phyloP scores from a whole-genome alignment of 176 grass and related monocot species.

The Cymbopogon citratus region DNA sequence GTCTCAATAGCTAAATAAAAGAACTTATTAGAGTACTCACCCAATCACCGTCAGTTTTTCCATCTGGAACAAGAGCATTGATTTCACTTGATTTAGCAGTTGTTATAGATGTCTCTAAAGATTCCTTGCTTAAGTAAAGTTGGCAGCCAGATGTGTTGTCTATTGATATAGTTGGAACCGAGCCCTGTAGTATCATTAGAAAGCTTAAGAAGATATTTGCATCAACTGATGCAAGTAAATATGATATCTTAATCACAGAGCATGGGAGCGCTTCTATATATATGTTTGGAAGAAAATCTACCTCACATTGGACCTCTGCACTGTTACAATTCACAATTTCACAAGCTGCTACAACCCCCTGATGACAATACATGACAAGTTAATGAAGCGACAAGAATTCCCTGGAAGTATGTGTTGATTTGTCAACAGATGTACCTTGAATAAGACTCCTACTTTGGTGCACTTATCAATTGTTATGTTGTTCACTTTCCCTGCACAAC shows the following conservation, averaged over 20 bases:
- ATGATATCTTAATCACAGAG: background rate
- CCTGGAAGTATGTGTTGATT: background rate
- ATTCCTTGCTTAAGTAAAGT: conserved; percentile 49
- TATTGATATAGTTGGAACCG: conserved; percentile 52
- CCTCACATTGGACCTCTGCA: conserved; percentile 61
- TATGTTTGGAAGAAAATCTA: conserved; percentile 7
- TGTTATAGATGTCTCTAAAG: conserved; percentile 49
- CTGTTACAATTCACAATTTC: conserved; percentile 66
- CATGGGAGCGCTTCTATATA: background rate
- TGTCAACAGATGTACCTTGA: conserved; percentile 26
- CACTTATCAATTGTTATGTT: conserved; percentile 74
- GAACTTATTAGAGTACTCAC: conserved; percentile 5
- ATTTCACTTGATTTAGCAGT: conserved; percentile 68
- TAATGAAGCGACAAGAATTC: conserved; percentile 2
- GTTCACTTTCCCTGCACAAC: conserved; percentile 52
- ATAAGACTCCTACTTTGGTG: conserved; percentile 46
- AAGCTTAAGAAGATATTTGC: background rate
- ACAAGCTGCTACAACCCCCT: conserved; percentile 61
- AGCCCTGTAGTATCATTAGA: conserved; percentile 26
- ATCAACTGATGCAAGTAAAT: background rate
- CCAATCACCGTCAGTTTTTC: conserved; percentile 39
- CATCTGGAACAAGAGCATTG: conserved; percentile 53
- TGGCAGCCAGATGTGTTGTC: conserved; percentile 65
- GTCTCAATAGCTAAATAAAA: background rate
- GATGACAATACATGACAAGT: background rate